phyloP scores from a whole-genome alignment of 2,329 filamentous ascomycete genomes.

The Colletotrichum sp. region DNA sequence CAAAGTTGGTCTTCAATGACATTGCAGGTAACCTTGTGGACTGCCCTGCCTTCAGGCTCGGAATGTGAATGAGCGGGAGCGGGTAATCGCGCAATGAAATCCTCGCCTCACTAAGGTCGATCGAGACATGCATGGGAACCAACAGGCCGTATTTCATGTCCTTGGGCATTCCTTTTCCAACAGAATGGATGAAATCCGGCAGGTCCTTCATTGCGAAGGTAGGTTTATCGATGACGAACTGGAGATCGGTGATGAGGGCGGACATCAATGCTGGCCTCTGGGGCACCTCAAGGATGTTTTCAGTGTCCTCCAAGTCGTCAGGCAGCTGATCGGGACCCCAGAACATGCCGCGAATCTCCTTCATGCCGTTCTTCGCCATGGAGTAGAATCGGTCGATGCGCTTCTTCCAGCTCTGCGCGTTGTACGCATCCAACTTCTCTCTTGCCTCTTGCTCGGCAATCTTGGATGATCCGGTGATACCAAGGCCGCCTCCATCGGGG shows the following conservation, averaged over 20 bases:
- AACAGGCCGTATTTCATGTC: conserved; percentile 91
- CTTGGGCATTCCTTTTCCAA: conserved; percentile 96
- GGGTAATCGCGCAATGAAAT: conserved; percentile 93
- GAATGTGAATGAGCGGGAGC: conserved; percentile 88
- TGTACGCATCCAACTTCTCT: conserved; percentile 76
- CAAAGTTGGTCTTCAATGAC: conserved; percentile 87
- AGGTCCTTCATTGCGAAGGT: conserved; percentile 85
- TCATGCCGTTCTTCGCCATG: conserved; percentile 75
- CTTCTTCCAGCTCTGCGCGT: conserved; percentile 89
- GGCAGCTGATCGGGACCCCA: conserved; percentile 83
- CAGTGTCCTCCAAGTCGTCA: conserved; percentile 80
- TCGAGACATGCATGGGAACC: conserved; percentile 85
- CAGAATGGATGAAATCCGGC: conserved; percentile 81
- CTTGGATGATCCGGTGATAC: conserved; percentile 73
- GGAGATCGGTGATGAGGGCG: conserved; percentile 81
- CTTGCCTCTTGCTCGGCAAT: conserved; percentile 79
- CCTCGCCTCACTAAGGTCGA: conserved; percentile 89
- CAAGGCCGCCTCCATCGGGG: conserved; percentile 72
- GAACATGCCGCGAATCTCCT: conserved; percentile 79
- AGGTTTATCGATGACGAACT: conserved; percentile 87
- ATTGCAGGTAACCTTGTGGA: conserved; percentile 81
- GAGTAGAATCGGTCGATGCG: conserved; percentile 81
- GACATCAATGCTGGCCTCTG: conserved; percentile 84
- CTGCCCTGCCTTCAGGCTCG: conserved; percentile 79
- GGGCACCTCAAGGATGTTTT: conserved; percentile 85